Conservation (phyloP, 2,329 filamentous ascomycete genomes). For the Colletotrichum falcatum region DNA sequence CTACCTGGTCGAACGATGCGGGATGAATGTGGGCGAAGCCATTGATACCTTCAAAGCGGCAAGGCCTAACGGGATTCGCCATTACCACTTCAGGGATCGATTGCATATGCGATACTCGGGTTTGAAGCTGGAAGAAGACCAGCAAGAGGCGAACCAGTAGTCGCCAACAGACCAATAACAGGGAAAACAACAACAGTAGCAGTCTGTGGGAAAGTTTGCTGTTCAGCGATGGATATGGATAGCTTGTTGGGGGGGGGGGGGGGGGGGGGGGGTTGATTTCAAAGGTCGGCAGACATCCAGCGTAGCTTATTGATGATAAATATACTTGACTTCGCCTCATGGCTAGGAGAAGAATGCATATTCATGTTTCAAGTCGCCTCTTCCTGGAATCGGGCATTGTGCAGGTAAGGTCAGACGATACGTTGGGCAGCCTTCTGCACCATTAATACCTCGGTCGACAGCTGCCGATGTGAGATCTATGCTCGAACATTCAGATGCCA, state of each 20-base stretch:
- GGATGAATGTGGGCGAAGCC: constrained; percentile 78
- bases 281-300: not conserved
- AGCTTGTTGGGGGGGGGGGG: not conserved
- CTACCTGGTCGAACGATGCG: constrained; percentile 87
- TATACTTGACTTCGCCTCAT: not conserved
- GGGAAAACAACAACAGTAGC: not conserved
- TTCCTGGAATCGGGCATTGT: not conserved
- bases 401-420: not conserved
- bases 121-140: constrained; percentile 16
- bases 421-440: not conserved
- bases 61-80: constrained; percentile 85
- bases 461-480: too few species aligned
- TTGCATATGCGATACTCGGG: constrained; percentile 81
- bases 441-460: too few species aligned
- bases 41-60: constrained; percentile 80
- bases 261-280: not conserved
- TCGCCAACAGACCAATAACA: not conserved
- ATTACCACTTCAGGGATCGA: constrained; percentile 88
- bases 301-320: constrained; percentile 21
- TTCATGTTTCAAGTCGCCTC: not conserved
- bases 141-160: not conserved
- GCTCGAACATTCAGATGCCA: too few species aligned
- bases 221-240: not conserved
- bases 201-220: not conserved
- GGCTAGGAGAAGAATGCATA: not conserved